Conservation (phyloP, 148 eudicot genomes). For the Chenopodium album region DNA sequence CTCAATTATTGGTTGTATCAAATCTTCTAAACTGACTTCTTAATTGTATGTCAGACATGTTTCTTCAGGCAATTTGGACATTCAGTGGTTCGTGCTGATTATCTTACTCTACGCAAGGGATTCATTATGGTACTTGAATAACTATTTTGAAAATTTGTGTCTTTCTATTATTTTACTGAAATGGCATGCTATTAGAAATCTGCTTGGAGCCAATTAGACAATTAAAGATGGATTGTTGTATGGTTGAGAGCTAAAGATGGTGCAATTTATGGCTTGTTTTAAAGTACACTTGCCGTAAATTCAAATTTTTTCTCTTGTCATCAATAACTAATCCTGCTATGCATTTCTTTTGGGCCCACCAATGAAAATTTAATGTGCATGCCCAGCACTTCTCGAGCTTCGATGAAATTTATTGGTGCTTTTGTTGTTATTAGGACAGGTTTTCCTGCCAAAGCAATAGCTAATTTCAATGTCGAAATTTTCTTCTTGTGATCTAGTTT, state of each 20-base stretch:
- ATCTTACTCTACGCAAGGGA: constrained; percentile 96
- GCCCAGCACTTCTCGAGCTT: neutral
- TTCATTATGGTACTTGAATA: constrained; percentile 68
- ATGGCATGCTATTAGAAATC: neutral
- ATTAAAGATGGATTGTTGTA: neutral
- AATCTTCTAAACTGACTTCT: constrained; percentile 10
- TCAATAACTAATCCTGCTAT: too few relatives aligned
- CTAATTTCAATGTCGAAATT: neutral
- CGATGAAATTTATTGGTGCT: neutral
- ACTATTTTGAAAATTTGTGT: neutral
- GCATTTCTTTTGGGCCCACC: too few relatives aligned
- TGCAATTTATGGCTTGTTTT: neutral
- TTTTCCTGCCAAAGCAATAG: neutral
- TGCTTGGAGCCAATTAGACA: neutral
- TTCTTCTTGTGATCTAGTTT: neutral
- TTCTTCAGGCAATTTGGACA: constrained; percentile 93
- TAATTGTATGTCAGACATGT: constrained; percentile 57
- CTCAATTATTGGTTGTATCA: constrained; percentile 8
- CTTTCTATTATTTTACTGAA: neutral
- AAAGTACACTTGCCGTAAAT: neutral
- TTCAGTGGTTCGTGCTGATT: constrained; percentile 91
- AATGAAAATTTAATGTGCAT: too few relatives aligned
- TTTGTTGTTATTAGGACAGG: neutral
- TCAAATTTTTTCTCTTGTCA: neutral
- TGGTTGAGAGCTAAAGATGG: neutral